Conservation (phyloP, 192 early-diverging fungal species). For the Coemansia sp. region DNA sequence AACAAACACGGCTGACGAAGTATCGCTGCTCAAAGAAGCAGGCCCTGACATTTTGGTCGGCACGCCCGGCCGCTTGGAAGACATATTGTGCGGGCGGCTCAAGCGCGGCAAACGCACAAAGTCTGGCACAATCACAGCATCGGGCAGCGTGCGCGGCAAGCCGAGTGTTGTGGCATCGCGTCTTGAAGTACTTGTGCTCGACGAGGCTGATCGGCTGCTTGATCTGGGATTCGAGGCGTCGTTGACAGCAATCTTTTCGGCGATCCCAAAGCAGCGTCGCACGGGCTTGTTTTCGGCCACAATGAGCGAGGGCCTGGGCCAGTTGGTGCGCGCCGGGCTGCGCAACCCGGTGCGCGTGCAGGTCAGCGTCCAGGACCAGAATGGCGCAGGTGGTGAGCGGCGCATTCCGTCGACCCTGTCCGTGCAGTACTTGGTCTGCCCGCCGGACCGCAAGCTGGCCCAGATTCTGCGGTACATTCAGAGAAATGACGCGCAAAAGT, state of each 20-base stretch:
- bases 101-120: constrained; percentile 40
- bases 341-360: constrained; percentile 88
- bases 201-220: constrained; percentile 91
- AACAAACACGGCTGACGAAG: constrained; percentile 43
- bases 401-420: constrained; percentile 54
- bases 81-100: constrained; percentile 59
- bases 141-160: constrained; percentile 46
- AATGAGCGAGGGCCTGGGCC: constrained; percentile 84
- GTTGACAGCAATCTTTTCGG: constrained; percentile 73
- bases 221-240: constrained; percentile 91
- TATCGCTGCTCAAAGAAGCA: constrained; percentile 53
- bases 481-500: constrained; percentile 65
- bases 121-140: constrained; percentile 36
- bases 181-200: constrained; percentile 85
- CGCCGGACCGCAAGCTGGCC: constrained; percentile 79
- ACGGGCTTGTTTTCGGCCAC: constrained; percentile 97
- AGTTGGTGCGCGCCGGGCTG: constrained; percentile 83
- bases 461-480: constrained; percentile 69
- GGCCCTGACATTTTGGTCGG: constrained; percentile 85
- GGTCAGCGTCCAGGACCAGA: constrained; percentile 86
- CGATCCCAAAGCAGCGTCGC: constrained; percentile 88
- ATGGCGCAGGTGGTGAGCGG: constrained; percentile 25
- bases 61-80: constrained; percentile 87
- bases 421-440: constrained; percentile 73
- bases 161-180: constrained; percentile 65